Conservation (phyloP, 2,329 filamentous ascomycete species). For the Zymoseptoria brevis region DNA sequence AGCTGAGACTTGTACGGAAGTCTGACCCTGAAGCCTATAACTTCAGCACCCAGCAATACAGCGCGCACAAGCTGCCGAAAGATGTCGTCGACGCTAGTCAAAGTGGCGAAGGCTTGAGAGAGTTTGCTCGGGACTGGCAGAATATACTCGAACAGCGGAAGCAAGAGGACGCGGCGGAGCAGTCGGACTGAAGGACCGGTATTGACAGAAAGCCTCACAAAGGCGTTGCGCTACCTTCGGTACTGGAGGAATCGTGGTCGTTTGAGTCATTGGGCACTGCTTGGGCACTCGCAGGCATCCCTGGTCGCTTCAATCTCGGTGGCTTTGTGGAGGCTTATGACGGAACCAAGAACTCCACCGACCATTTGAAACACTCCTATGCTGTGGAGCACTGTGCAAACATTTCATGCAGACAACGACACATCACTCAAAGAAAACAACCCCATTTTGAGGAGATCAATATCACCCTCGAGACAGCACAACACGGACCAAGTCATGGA, state of each 20-base stretch:
- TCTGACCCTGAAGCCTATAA: constrained; percentile 85
- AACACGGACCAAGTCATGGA: not conserved
- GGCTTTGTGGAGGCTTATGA: not conserved
- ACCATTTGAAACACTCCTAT: not conserved
- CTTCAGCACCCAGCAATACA: constrained; percentile 79
- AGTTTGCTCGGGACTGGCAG: constrained; percentile 49
- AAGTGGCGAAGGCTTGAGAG: constrained; percentile 61
- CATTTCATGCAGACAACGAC: not conserved
- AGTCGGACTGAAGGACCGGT: not conserved
- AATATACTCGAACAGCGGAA: constrained; percentile 37
- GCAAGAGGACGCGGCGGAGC: constrained; percentile 27
- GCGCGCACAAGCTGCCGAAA: constrained; percentile 87
- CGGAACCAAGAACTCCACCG: not conserved
- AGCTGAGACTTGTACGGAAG: constrained; percentile 72
- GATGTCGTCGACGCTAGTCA: constrained; percentile 70
- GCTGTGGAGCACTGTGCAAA: not conserved
- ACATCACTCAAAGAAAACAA: not conserved
- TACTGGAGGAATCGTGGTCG: not conserved
- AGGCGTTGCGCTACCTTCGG: too few species aligned
- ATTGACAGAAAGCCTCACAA: not conserved
- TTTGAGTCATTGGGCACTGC: not conserved
- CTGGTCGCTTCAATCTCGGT: not conserved
- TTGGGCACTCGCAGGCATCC: not conserved
- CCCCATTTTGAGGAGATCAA: not conserved
- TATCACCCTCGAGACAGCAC: not conserved